A percentile compares a stretch with the other conserved stretches of the same genome.
Conservation (phyloP, 768 basidiomycete species). For the Sutorius australiensis region DNA sequence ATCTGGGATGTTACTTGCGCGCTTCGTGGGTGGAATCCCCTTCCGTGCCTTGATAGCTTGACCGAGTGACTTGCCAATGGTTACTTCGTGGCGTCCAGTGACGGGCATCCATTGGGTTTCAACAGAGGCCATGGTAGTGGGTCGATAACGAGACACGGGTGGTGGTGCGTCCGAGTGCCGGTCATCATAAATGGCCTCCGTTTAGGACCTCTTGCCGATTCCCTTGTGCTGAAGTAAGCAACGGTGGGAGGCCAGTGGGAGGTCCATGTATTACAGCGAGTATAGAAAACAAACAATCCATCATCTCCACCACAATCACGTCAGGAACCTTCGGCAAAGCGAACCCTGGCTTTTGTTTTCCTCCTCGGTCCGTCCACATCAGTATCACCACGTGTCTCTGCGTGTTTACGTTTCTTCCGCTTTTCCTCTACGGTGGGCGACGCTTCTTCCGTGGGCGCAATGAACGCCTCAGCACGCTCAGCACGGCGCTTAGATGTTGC, state of each 20-base stretch:
- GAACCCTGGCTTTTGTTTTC: constrained; percentile 31
- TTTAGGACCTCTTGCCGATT: constrained; percentile 7
- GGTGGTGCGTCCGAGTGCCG: constrained; percentile 4
- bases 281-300: constrained; percentile 7
- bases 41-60: constrained; percentile 68
- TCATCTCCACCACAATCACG: background rate
- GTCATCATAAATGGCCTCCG: constrained; percentile 15
- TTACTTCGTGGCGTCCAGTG: constrained; percentile 55
- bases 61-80: constrained; percentile 59
- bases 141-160: constrained; percentile 20
- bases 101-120: constrained; percentile 53
- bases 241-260: background rate
- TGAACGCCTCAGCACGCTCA: constrained; percentile 82
- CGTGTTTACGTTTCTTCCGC: constrained; percentile 51
- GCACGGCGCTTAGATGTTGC: constrained; percentile 64
- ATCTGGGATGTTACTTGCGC: constrained; percentile 45
- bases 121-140: constrained; percentile 43
- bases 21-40: constrained; percentile 43
- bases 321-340: constrained; percentile 14
- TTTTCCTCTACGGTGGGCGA: constrained; percentile 78
- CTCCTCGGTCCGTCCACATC: constrained; percentile 40
- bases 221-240: constrained; percentile 29
- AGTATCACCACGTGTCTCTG: constrained; percentile 36
- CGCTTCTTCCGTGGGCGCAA: constrained; percentile 79
- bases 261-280: constrained; percentile 2